Evolutionary conservation across 2,329 filamentous ascomycete genomes (phyloP).

Genomic region (Neofusicoccum umdonicola): DNA sequence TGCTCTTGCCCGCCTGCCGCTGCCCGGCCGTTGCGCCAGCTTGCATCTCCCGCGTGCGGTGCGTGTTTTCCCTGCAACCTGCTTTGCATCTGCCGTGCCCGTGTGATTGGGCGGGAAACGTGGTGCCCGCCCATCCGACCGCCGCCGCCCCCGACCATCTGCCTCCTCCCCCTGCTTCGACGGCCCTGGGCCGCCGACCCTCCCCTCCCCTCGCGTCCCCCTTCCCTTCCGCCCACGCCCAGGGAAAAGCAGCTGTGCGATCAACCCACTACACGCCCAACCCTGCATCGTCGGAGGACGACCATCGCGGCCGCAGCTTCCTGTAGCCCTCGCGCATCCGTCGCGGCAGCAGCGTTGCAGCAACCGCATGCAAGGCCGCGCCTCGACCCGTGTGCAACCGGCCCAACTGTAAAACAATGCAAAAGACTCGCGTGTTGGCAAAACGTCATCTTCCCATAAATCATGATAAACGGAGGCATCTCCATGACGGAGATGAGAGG

Average conservation of each 20-base stretch:
- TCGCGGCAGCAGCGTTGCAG: neutral
- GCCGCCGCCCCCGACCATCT: neutral
- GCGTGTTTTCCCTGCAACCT: neutral
- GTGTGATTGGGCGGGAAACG: neutral
- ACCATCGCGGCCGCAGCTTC: neutral
- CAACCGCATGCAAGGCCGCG: slow-evolving; percentile 1
- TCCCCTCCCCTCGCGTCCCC: neutral
- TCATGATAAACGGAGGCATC: neutral
- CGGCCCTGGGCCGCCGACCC: neutral
- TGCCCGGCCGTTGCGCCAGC: neutral
- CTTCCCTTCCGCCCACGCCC: neutral
- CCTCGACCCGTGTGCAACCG: slow-evolving; percentile 11
- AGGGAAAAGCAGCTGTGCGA: neutral
- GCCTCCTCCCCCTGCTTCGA: neutral
- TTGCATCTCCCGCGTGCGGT: neutral
- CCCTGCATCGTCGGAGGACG: neutral
- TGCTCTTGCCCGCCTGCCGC: neutral
- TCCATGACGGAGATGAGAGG: neutral
- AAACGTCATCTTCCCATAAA: slow-evolving; percentile 9
- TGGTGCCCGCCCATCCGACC: neutral
- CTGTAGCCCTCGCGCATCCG: slow-evolving; percentile 5
- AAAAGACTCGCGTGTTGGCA: neutral
- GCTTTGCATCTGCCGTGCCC: neutral
- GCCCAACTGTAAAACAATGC: slow-evolving; percentile 4
- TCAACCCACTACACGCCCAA: neutral